These are phyloP conservation scores for Magnusiomyces magnusii DNA, from an alignment of 1,139 yeast species.

Conservation along the genomic window DNA sequence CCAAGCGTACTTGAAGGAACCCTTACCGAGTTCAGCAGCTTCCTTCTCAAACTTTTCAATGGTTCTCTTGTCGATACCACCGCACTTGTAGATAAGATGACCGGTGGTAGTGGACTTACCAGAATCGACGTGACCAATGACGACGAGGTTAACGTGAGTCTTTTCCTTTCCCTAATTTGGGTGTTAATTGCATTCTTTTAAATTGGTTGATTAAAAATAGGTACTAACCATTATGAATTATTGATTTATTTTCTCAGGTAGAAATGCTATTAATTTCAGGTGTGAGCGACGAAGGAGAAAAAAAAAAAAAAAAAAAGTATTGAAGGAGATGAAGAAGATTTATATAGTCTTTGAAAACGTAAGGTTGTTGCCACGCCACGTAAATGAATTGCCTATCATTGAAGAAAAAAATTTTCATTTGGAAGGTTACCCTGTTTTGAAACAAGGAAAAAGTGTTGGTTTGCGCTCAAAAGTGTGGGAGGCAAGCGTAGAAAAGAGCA, in stretches of 20 bases:
- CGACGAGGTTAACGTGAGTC: constrained; percentile 98
- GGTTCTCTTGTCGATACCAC: constrained; percentile 94
- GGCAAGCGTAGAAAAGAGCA: not conserved
- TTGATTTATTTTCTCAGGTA: constrained; percentile 31
- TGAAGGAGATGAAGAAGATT: constrained; percentile 6
- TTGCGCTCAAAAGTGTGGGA: not conserved
- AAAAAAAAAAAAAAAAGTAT: constrained; percentile 21
- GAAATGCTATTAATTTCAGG: constrained; percentile 39
- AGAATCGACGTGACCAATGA: constrained; percentile 99
- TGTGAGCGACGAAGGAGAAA: constrained; percentile 37
- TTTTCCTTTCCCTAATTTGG: constrained; percentile 70
- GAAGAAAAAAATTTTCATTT: not conserved
- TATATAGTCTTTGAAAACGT: constrained; percentile 1
- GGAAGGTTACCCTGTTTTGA: not conserved
- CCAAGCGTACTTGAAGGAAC: constrained; percentile 99
- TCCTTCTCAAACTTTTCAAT: constrained; percentile 98
- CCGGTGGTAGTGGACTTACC: constrained; percentile 99
- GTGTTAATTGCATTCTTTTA: constrained; percentile 1
- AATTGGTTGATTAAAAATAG: not conserved
- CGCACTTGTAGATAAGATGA: constrained; percentile 96
- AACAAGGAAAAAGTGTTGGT: not conserved
- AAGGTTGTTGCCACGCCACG: not conserved
- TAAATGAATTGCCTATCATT: not conserved
- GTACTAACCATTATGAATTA: constrained; percentile 32
- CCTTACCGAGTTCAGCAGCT: constrained; percentile 97